Conservation (phyloP, 805 yeast genomes). For the Pichia ethanolica region DNA sequence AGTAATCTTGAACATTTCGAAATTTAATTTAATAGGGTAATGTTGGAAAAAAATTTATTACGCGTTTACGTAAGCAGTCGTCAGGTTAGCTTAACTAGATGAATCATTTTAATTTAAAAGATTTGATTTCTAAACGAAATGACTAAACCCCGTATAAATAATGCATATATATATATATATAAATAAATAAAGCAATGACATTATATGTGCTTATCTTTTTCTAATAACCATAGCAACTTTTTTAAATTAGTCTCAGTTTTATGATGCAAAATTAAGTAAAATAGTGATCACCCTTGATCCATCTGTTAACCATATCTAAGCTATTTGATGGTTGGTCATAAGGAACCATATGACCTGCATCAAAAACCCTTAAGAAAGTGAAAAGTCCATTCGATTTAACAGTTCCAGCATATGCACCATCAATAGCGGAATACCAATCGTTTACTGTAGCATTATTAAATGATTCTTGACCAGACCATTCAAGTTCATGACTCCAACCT, state of each 20-base stretch:
- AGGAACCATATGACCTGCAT: constrained; percentile 97
- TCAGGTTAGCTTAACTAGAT: too few species aligned
- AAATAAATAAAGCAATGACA: too few species aligned
- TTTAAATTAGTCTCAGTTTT: too few species aligned
- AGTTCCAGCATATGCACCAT: constrained; percentile 29
- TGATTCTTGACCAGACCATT: constrained; percentile 26
- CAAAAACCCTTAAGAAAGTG: constrained; percentile 77
- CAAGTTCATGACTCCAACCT: constrained; percentile 73
- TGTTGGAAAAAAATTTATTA: constrained; percentile 17
- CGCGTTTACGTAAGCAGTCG: neutral
- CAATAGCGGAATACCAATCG: constrained; percentile 23
- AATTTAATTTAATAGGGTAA: too few species aligned
- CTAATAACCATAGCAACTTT: too few species aligned
- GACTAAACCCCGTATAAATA: too few species aligned
- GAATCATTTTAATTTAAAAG: too few species aligned
- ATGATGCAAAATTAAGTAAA: neutral
- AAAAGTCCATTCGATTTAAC: constrained; percentile 48
- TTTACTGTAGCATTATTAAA: constrained; percentile 16
- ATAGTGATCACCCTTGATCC: constrained; percentile 64
- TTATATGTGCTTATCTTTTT: too few species aligned
- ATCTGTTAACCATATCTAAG: constrained; percentile 74
- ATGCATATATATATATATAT: too few species aligned
- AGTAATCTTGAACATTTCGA: too few species aligned
- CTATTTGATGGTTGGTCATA: constrained; percentile 76
- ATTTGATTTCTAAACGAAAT: too few species aligned